Conservation (phyloP, 371 early-diverging fungal genomes). For the Fennellomyces sp. region DNA sequence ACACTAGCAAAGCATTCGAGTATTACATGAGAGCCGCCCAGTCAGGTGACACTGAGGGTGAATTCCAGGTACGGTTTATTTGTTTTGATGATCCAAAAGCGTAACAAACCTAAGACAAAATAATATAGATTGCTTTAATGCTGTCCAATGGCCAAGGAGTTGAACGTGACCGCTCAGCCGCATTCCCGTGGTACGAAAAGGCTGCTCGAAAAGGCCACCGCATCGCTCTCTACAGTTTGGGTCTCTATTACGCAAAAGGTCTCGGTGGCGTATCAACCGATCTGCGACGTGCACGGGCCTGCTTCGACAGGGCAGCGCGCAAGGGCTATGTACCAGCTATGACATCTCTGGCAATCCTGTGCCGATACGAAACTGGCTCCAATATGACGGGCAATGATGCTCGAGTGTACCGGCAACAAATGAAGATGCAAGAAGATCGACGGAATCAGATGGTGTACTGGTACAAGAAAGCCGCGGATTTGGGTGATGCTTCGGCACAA, state of each 20-base stretch:
- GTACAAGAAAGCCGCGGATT: constrained; percentile 47
- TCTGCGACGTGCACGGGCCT: constrained; percentile 23
- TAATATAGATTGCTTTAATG: constrained; percentile 28
- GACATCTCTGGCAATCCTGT: constrained; percentile 33
- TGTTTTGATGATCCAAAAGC: no score
- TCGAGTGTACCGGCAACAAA: constrained; percentile 18
- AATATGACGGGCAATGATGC: not conserved
- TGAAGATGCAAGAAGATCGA: constrained; percentile 19
- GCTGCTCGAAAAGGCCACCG: constrained; percentile 49
- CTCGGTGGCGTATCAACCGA: constrained; percentile 29
- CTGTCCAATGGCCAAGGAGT: constrained; percentile 49
- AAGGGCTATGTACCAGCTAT: constrained; percentile 36
- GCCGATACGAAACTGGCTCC: not conserved
- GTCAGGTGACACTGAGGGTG: constrained; percentile 25
- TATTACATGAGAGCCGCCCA: constrained; percentile 26
- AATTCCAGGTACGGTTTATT: constrained; percentile 41
- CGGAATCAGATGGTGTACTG: constrained; percentile 35
- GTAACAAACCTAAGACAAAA: not conserved
- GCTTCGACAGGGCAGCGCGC: constrained; percentile 39
- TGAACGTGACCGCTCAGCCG: constrained; percentile 29
- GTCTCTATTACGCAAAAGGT: constrained; percentile 50
- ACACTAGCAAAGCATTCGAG: constrained; percentile 20
- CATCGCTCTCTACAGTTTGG: constrained; percentile 34
- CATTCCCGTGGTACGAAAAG: constrained; percentile 51
- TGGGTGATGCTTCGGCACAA: constrained; percentile 61